Evolutionary conservation across 495 filamentous ascomycete species (phyloP), one percentile per base, ranked within the genome.

Genomic region (Podospora sp.): DNA sequence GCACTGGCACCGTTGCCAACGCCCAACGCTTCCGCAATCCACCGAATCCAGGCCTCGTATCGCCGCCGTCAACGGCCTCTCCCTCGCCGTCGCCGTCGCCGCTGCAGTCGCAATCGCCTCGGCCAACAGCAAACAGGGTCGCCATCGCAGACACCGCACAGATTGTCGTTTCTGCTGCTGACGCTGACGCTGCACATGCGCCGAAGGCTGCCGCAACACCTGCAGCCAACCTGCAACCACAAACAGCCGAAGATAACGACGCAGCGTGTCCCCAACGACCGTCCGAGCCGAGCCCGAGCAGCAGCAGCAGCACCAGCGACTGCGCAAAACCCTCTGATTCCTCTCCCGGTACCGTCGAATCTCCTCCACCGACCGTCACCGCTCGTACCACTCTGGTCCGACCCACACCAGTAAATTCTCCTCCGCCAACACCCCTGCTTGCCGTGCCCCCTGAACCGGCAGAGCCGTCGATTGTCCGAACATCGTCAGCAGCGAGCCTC

Each of bases 401-500:
- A 63, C 70, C 75, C 36, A 68, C 67, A 26, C 73, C 65, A 20
- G 60, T 55, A 53, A 61, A 29, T 21, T 60, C 60, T 65, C 66
- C 69, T 50, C 60, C 65, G 22, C 68, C 68, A 33, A 68, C 71
- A 5, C 76, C 73, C 22, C 49, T 68, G 35, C 69, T 75, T 29
- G 67, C 68, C 11, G 14, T 67, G 65, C 36, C 75, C 26, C 52
- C 76, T 25, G 73, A 63, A 24, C 70, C 74, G 60, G 72, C 73
- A 60, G 69, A 77, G 65, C 75, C 83, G 33, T 81, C 86, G 27
- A 82, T 88, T 69, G 77, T 89, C 52, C 87, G 85, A 56, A 89
- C 87, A 20, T 85, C 86, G 33, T 89, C 88, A 63, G 79, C 75
- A 33, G 80, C 81, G 27, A 84, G 86, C 50, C 75, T 88, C 29